phyloP scores from a whole-genome alignment of 1,284 basidiomycete genomes.

The Cystobasidiaceae sp. region DNA sequence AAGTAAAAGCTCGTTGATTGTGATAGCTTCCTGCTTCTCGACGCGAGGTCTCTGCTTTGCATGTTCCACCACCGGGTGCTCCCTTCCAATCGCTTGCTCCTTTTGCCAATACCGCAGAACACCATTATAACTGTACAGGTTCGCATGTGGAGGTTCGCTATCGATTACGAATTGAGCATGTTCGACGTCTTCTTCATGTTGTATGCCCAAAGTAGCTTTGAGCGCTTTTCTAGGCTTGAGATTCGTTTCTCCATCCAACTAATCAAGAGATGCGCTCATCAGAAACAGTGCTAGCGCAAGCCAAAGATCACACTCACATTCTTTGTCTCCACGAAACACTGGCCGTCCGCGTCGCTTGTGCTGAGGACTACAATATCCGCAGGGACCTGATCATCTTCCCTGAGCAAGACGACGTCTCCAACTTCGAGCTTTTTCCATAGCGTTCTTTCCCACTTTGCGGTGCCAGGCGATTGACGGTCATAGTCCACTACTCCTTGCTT shows the following conservation, averaged over 20 bases:
- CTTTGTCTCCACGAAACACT: constrained; percentile 51
- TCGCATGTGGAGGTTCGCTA: constrained; percentile 87
- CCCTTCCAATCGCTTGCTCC: constrained; percentile 39
- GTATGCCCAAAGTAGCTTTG: constrained; percentile 67
- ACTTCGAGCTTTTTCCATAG: constrained; percentile 98
- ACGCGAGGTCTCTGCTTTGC: constrained; percentile 30
- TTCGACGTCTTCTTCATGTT: constrained; percentile 87
- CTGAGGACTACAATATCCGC: constrained; percentile 88
- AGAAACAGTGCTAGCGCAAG: constrained; percentile 57
- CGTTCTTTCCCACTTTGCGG: constrained; percentile 86
- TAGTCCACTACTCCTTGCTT: constrained; percentile 72
- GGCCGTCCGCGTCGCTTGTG: constrained; percentile 51
- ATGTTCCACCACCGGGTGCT: constrained; percentile 40
- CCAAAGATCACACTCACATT: constrained; percentile 28
- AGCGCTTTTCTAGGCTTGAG: constrained; percentile 78
- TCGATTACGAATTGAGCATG: constrained; percentile 80
- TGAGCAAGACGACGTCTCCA: constrained; percentile 84
- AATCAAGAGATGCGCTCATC: constrained; percentile 59
- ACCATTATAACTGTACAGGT: constrained; percentile 85
- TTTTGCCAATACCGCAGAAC: constrained; percentile 63
- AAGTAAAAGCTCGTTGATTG: constrained; percentile 87
- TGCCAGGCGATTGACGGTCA: constrained; percentile 61
- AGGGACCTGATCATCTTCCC: constrained; percentile 91
- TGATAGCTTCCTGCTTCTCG: constrained; percentile 51
- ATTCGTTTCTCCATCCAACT: constrained; percentile 91